Conservation (phyloP, 345 rosid species). For the Bruguiera gymnorhiza region DNA sequence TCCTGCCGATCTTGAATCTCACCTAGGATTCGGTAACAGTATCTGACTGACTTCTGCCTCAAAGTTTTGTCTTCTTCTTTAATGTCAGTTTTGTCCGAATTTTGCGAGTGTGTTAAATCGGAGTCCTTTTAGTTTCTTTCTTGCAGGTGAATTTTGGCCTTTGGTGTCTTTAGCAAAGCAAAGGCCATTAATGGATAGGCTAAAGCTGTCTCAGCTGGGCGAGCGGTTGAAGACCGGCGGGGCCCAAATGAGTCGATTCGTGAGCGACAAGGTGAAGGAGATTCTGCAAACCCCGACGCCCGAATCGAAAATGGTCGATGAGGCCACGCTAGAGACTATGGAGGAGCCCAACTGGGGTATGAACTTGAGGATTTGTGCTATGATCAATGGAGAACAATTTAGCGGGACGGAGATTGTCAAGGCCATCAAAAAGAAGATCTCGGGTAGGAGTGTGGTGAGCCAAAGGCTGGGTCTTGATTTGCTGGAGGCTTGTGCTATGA, state of each 20-base stretch:
- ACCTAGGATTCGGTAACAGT: no score
- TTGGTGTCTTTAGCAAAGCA: constrained; percentile 4
- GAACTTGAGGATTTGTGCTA: constrained; percentile 80
- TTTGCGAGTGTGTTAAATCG: background rate
- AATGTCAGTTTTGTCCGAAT: no score
- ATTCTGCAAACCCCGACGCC: constrained; percentile 73
- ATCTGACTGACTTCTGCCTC: no score
- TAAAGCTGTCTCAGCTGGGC: constrained; percentile 65
- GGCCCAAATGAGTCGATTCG: constrained; percentile 75
- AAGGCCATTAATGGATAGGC: constrained; percentile 51
- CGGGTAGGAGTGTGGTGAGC: constrained; percentile 45
- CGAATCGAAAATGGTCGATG: constrained; percentile 78
- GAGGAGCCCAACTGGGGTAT: constrained; percentile 83
- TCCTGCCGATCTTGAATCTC: no score
- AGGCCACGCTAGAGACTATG: constrained; percentile 65
- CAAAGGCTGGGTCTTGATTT: constrained; percentile 71
- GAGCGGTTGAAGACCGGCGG: constrained; percentile 70
- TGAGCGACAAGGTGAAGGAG: constrained; percentile 76
- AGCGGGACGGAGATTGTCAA: constrained; percentile 58
- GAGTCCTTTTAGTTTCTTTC: background rate
- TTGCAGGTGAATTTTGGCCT: background rate
- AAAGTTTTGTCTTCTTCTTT: no score
- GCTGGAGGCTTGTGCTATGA: constrained; percentile 68
- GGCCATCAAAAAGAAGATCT: constrained; percentile 69
- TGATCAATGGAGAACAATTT: constrained; percentile 67